Evolutionary conservation across 768 basidiomycete genomes (phyloP).

Genomic region (Boletellus sp.): DNA sequence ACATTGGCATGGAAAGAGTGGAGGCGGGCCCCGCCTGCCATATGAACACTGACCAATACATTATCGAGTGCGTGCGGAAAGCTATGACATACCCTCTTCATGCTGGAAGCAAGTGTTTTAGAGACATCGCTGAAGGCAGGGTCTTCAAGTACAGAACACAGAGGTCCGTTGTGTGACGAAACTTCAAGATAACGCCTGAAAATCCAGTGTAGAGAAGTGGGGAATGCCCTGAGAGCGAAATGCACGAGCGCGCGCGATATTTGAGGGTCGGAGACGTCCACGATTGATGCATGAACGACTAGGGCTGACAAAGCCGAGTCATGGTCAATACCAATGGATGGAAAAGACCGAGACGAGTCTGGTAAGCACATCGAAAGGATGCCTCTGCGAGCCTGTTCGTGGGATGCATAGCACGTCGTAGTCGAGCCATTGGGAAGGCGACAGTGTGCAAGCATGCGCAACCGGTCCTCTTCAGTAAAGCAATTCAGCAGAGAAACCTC

Average conservation of each 20-base stretch:
- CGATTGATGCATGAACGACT: constrained; percentile 38
- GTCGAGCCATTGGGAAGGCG: constrained; percentile 42
- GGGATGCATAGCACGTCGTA: constrained; percentile 6
- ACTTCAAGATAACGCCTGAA: constrained; percentile 23
- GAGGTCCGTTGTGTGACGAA: constrained; percentile 7
- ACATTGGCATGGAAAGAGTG: constrained; percentile 11
- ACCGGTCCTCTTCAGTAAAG: constrained; percentile 43
- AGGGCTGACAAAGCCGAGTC: constrained; percentile 44
- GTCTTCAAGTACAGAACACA: constrained; percentile 20
- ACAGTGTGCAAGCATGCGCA: constrained; percentile 43
- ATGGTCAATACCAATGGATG: constrained; percentile 46
- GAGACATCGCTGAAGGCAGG: constrained; percentile 10
- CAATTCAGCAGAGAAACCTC: constrained; percentile 60
- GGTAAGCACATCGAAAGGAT: constrained; percentile 3
- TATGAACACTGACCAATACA: constrained; percentile 29
- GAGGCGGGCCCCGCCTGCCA: constrained; percentile 12
- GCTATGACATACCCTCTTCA: constrained; percentile 10
- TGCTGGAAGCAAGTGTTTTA: constrained; percentile 9
- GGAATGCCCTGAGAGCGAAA: constrained; percentile 24
- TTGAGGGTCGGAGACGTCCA: constrained; percentile 12
- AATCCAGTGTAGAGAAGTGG: constrained; percentile 10
- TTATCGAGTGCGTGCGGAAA: constrained; percentile 8
- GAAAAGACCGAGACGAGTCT: constrained; percentile 9
- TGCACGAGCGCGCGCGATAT: constrained; percentile 23
- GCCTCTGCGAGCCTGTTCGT: constrained; percentile 28